Evolutionary conservation across 768 basidiomycete genomes (phyloP).

Genomic region (Ephemerocybe angulata): DNA sequence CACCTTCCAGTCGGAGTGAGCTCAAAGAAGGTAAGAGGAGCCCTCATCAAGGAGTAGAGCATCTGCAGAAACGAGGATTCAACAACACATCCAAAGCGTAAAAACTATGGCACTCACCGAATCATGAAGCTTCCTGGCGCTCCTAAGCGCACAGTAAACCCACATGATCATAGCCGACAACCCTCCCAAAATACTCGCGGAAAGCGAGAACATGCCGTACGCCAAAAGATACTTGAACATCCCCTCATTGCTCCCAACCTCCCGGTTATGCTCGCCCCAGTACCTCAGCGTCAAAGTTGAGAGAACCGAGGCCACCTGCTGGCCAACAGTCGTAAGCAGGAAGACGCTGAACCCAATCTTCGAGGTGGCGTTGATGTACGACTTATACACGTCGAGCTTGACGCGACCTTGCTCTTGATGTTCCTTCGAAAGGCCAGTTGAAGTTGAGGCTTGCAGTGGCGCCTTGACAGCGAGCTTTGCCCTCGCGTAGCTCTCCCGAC

Average conservation of each 20-base stretch:
- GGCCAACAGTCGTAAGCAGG: conserved; percentile 46
- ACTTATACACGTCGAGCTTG: conserved; percentile 67
- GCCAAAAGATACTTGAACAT: conserved; percentile 57
- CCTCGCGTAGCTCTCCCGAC: conserved; percentile 54
- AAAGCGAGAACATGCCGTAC: conserved; percentile 67
- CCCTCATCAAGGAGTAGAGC: conserved; percentile 74
- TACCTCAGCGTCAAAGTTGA: conserved; percentile 66
- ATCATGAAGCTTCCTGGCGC: conserved; percentile 75
- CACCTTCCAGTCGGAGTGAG: conserved; percentile 81
- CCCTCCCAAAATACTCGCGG: conserved; percentile 51
- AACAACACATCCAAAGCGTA: not conserved
- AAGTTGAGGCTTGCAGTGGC: conserved; percentile 34
- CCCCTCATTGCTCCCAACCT: conserved; percentile 52
- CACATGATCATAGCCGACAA: conserved; percentile 64
- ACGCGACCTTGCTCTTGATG: conserved; percentile 80
- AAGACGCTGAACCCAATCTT: conserved; percentile 65
- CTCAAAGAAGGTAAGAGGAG: conserved; percentile 89
- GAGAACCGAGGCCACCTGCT: conserved; percentile 59
- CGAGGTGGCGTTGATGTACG: conserved; percentile 80
- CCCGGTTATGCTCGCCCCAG: conserved; percentile 80
- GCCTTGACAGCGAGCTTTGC: conserved; percentile 46
- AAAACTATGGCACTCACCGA: conserved; percentile 39
- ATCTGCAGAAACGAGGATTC: conserved; percentile 43
- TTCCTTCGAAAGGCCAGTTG: conserved; percentile 57
- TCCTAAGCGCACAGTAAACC: conserved; percentile 73